Evolutionary conservation across 257 asterid species (phyloP).

Genomic region (Fraxinus quadrangulata): DNA sequence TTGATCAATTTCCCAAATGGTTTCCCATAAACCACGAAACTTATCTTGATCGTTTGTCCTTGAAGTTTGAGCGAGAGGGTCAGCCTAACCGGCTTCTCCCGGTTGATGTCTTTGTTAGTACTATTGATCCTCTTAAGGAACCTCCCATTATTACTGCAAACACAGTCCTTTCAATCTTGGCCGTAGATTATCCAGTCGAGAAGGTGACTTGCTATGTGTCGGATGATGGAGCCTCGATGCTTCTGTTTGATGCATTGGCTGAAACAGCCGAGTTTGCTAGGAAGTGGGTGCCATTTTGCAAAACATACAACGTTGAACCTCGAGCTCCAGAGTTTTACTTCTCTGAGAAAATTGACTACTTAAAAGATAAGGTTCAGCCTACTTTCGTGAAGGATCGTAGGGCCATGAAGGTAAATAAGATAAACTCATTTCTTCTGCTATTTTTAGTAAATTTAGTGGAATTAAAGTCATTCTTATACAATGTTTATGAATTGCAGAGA

Average conservation of each 20-base stretch:
- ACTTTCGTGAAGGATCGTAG: slow-evolving; percentile 85
- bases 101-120: slow-evolving; percentile 69
- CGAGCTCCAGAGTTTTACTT: slow-evolving; percentile 84
- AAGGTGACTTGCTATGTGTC: slow-evolving; percentile 85
- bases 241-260: slow-evolving; percentile 66
- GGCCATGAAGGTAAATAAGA: slow-evolving; percentile 72
- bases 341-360: slow-evolving; percentile 73
- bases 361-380: slow-evolving; percentile 78
- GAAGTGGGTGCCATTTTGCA: slow-evolving; percentile 91
- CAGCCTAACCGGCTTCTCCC: slow-evolving; percentile 52
- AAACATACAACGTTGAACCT: slow-evolving; percentile 72
- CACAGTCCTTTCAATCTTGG: slow-evolving; percentile 71
- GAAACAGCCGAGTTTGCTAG: slow-evolving; percentile 83
- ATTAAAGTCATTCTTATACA: background rate
- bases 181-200: slow-evolving; percentile 78
- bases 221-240: slow-evolving; percentile 93
- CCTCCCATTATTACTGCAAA: slow-evolving; percentile 87
- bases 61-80: slow-evolving; percentile 77
- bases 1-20: slow-evolving; percentile 92
- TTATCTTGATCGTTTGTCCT: slow-evolving; percentile 71
- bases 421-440: background rate
- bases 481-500: slow-evolving; percentile 50
- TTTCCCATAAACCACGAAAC: slow-evolving; percentile 76
- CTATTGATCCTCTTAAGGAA: slow-evolving; percentile 84
- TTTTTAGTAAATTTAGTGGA: background rate